Percentiles rank a stretch among this genome's conserved stretches.
These are phyloP conservation scores for Auricularia heimuer DNA, from an alignment of 768 basidiomycete genomes.

Conservation along the genomic window DNA sequence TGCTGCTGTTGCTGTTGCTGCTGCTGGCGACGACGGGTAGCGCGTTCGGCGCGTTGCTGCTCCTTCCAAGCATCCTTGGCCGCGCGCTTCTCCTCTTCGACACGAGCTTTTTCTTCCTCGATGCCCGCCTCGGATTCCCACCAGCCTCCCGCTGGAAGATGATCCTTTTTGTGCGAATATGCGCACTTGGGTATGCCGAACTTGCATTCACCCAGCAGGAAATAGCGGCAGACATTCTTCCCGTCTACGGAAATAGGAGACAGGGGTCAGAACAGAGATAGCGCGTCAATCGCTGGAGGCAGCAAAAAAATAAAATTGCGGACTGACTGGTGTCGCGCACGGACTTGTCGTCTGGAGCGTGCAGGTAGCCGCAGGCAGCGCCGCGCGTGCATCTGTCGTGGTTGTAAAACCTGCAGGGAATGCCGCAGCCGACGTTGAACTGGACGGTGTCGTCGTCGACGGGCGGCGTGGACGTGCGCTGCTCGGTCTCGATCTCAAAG, in stretches of 20 bases:
- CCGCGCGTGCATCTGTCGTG: slow-evolving; percentile 40
- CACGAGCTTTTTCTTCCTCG: neutral
- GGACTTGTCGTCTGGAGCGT: slow-evolving; percentile 47
- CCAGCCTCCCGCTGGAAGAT: slow-evolving; percentile 37
- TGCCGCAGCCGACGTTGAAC: slow-evolving; percentile 34
- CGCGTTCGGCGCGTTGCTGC: neutral
- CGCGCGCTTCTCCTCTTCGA: neutral
- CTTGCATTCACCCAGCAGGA: slow-evolving; percentile 31
- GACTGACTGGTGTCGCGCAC: slow-evolving; percentile 44
- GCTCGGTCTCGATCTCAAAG: slow-evolving; percentile 1
- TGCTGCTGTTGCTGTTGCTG: neutral
- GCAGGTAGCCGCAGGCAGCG: slow-evolving; percentile 34
- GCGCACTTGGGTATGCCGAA: slow-evolving; percentile 31
- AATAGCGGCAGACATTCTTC: slow-evolving; percentile 39
- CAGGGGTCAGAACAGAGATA: neutral
- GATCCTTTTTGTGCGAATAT: slow-evolving; percentile 39
- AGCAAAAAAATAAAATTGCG: neutral
- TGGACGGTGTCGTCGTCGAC: neutral
- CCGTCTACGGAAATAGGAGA: slow-evolving; percentile 21
- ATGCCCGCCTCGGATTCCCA: slow-evolving; percentile 22
- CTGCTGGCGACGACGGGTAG: neutral
- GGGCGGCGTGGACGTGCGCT: neutral
- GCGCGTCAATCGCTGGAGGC: neutral
- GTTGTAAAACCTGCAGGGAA: slow-evolving; percentile 49
- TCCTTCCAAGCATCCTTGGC: neutral